A percentile compares a stretch with the other conserved stretches of the same genome.
Conservation (phyloP, 768 basidiomycete genomes). For the Macrolepiota dolichaula region DNA sequence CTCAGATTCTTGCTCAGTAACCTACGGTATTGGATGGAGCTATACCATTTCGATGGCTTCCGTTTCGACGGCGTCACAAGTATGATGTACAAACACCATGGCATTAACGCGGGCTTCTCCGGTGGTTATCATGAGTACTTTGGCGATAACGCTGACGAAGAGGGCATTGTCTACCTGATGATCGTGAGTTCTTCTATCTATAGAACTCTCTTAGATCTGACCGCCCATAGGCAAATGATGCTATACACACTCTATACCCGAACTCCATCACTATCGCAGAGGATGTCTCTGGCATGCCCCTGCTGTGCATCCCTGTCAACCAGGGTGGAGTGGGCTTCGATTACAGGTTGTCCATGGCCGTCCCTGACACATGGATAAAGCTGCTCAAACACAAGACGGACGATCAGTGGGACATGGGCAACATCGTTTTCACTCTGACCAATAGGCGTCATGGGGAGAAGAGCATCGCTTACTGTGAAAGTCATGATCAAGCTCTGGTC, state of each 20-base stretch:
- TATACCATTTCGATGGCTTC: constrained; percentile 96
- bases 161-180: constrained; percentile 96
- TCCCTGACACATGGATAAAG: constrained; percentile 99
- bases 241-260: constrained; percentile 81
- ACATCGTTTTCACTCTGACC: constrained; percentile 85
- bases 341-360: constrained; percentile 96
- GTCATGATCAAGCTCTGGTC: constrained; percentile 96
- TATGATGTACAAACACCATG: constrained; percentile 99
- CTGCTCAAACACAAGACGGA: constrained; percentile 89
- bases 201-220: constrained; percentile 8
- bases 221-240: constrained; percentile 79
- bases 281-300: constrained; percentile 99
- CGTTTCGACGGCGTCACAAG: constrained; percentile 98
- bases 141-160: constrained; percentile 77
- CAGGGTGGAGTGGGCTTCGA: constrained; percentile 96
- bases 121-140: constrained; percentile 99
- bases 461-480: constrained; percentile 91
- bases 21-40: constrained; percentile 92
- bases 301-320: constrained; percentile 74
- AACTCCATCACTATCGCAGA: constrained; percentile 89
- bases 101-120: constrained; percentile 96
- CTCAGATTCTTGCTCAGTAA: constrained; percentile 94
- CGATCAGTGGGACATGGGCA: constrained; percentile 82
- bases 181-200: constrained; percentile 53
- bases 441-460: constrained; percentile 89